Base-by-base conservation (phyloP, 768 basidiomycete genomes). In the Lactarius sanguifluus region DNA sequence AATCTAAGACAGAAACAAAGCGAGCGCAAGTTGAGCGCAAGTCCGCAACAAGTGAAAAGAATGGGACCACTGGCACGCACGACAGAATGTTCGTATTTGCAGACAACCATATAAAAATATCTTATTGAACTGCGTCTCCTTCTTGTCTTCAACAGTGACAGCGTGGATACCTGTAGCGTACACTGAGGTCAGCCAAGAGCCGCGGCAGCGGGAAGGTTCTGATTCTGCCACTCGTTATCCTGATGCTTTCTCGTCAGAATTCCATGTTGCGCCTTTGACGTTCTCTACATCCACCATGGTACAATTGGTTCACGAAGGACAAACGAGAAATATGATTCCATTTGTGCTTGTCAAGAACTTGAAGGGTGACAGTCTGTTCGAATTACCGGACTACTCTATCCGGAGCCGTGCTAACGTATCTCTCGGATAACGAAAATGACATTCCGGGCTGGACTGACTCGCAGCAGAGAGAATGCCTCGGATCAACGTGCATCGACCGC, bases 51-150 rank as follows among this genome's bases (percentile, higher is more conserved):
- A 9, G 15, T 3, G 6, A 13, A 36, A 56, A 6, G 38, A 36
- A 16, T 59, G 6, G 18, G 28, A 3, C 69, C 72, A 50, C 63
- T n/a, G n/a, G n/a, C n/a, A n/a, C n/a, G 60, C 34, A 80, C 78
- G 79, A 79, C 30, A 80, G 67, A 58, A 81, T 79, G 60, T 79
- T 79, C 66, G 75, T 74, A 70, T 81, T 80, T 15, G 72, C 71
- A 4, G 79, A 79, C 18, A 81, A 56, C 78, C 77, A 81, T 55
- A 81, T 72, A 68, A 77, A 72, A 80, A 81, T 20, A 79, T 75
- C 61, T 79, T 79, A 73, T 70, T 74, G 70, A 77, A 80, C 55
- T 78, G 76, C 1, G 70, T 78, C 66, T 80, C 78, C 18, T 74
- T 75, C 10, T 77, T 72, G 41, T 79, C 71, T 40, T 77, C 69